phyloP scores from a whole-genome alignment of 192 early-diverging fungal genomes.

The Gaertneriomyces sp. region DNA sequence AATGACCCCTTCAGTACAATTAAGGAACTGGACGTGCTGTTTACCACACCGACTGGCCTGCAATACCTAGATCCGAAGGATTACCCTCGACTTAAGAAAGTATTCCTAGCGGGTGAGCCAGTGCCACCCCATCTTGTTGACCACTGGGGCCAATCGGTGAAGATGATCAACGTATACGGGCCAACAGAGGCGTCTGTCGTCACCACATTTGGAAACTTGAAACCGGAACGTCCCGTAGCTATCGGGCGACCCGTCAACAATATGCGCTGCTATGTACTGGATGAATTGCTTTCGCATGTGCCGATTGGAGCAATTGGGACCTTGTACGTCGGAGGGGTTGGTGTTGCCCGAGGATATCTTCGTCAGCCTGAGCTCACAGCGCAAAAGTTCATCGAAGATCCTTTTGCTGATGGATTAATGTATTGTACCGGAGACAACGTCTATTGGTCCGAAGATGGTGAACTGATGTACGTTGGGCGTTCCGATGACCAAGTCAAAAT shows the following conservation, averaged over 20 bases:
- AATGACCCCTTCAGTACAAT: conserved; percentile 17
- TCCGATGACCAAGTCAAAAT: conserved; percentile 32
- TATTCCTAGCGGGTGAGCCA: conserved; percentile 21
- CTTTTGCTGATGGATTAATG: neutral
- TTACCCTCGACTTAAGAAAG: conserved; percentile 18
- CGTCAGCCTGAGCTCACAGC: conserved; percentile 38
- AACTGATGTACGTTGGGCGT: conserved; percentile 28
- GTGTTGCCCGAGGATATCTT: conserved; percentile 38
- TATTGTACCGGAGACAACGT: conserved; percentile 30
- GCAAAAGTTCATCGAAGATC: conserved; percentile 24
- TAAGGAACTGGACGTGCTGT: neutral
- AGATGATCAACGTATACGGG: neutral
- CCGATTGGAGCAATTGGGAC: conserved; percentile 40
- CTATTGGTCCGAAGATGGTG: conserved; percentile 10
- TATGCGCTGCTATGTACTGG: conserved; percentile 2
- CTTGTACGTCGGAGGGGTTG: conserved; percentile 33
- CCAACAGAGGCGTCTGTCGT: neutral
- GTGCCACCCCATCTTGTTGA: conserved; percentile 16
- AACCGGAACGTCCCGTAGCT: neutral
- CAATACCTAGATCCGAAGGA: neutral
- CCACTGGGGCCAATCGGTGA: conserved; percentile 16
- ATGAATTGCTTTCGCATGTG: conserved; percentile 13
- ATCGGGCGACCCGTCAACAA: neutral
- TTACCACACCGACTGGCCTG: neutral
- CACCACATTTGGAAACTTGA: neutral